These are phyloP conservation scores for Puccinia horiana DNA, from an alignment of 1,284 basidiomycete species.

Conservation along the genomic window DNA sequence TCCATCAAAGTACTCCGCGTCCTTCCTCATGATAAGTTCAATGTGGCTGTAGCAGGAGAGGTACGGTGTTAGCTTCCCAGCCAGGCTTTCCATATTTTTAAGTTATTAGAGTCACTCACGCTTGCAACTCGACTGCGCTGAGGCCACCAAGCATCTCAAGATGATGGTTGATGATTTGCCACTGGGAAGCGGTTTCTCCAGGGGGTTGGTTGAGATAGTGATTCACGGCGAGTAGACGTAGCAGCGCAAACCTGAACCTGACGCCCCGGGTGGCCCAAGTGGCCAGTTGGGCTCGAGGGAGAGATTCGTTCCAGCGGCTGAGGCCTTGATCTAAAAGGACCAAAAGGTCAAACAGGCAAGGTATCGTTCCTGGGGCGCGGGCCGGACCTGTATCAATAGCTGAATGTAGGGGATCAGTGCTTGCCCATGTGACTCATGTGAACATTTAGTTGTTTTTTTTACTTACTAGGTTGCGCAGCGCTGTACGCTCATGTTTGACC, in stretches of 20 bases:
- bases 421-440: background rate
- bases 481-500: background rate
- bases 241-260: background rate
- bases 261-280: no score
- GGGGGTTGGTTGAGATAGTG: background rate
- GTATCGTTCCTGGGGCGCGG: background rate
- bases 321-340: background rate
- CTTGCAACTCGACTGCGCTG: no score
- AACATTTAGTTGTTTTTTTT: background rate
- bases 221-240: background rate
- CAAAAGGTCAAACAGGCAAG: background rate
- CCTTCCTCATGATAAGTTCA: no score
- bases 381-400: background rate
- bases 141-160: no score
- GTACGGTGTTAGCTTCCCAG: no score
- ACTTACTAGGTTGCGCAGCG: background rate
- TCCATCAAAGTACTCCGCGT: no score
- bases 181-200: background rate
- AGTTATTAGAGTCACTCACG: no score
- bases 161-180: background rate
- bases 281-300: background rate
- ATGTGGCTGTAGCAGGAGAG: no score
- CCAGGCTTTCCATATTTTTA: no score
- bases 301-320: background rate
- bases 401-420: background rate